Evolutionary conservation across 352 stramenopile genomes (phyloP).

Genomic region (Phytopythium vexans): DNA sequence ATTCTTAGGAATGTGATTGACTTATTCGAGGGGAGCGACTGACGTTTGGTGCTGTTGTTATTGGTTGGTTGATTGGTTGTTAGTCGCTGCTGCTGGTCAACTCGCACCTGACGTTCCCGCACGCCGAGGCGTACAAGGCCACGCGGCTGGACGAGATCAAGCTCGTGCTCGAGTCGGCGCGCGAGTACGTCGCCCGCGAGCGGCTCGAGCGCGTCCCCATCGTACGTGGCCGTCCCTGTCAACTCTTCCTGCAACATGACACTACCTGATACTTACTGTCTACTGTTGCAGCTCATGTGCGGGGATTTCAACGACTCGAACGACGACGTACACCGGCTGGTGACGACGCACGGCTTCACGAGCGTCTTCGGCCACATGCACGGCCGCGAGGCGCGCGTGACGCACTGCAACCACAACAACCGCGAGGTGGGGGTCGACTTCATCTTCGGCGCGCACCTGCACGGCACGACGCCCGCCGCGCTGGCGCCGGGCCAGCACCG

Average conservation of each 20-base stretch:
- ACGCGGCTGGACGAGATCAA: conserved; percentile 81
- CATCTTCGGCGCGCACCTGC: conserved; percentile 68
- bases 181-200: conserved; percentile 60
- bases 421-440: conserved; percentile 85
- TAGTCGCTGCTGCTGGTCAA: conserved; percentile 83
- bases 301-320: conserved; percentile 88
- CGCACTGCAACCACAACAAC: conserved; percentile 89
- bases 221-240: conserved; percentile 15
- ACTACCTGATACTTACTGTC: neutral
- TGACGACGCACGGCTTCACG: conserved; percentile 66
- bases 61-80: neutral
- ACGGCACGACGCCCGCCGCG: conserved; percentile 8
- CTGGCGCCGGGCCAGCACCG: neutral
- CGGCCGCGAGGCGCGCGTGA: conserved; percentile 78
- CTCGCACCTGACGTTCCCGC: conserved; percentile 83
- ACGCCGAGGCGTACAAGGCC: conserved; percentile 75
- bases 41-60: neutral
- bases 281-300: conserved; percentile 52
- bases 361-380: conserved; percentile 76
- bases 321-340: conserved; percentile 73
- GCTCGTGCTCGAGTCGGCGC: conserved; percentile 63
- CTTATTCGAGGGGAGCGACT: neutral
- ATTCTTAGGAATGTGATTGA: no score
- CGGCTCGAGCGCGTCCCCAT: conserved; percentile 69
- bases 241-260: no score